Percentiles rank a stretch among this genome's conserved stretches.
These are phyloP conservation scores for Aspergillus niger DNA, from an alignment of 2,329 filamentous ascomycete species.

Conservation along the genomic window DNA sequence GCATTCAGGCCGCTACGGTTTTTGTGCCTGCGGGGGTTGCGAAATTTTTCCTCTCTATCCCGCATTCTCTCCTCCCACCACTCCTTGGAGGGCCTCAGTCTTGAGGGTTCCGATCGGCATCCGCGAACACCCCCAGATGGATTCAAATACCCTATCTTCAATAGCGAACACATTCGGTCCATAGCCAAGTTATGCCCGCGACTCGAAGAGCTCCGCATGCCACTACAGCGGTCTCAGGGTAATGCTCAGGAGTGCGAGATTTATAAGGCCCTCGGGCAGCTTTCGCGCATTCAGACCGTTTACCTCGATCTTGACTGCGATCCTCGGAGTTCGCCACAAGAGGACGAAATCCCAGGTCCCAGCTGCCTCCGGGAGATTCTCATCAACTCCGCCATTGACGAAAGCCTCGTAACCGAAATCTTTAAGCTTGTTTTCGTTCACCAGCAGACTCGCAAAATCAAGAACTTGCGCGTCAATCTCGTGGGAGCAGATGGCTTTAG, in stretches of 20 bases:
- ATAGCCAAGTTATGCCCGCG: constrained; percentile 2
- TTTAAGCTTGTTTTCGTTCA: constrained; percentile 2
- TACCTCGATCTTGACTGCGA: constrained; percentile 12
- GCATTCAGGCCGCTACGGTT: neutral
- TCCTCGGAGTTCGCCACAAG: neutral
- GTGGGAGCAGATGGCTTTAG: neutral
- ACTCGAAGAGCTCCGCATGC: constrained; percentile 8
- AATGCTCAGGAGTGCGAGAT: neutral
- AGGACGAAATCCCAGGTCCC: neutral
- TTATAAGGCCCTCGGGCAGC: constrained; percentile 3
- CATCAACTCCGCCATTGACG: constrained; percentile 9
- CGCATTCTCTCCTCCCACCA: constrained; percentile 7
- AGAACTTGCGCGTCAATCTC: neutral
- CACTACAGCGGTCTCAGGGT: constrained; percentile 4
- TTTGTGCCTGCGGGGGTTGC: constrained; percentile 1
- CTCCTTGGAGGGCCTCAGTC: constrained; percentile 1
- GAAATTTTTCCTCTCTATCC: neutral
- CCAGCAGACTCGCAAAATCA: neutral
- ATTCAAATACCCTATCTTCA: constrained; percentile 1
- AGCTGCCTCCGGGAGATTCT: neutral
- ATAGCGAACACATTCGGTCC: neutral
- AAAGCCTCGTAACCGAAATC: neutral
- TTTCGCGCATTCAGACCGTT: neutral
- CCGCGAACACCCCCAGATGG: neutral
- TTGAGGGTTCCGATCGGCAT: neutral